Conservation (phyloP, 495 filamentous ascomycete genomes). For the Penicillium goetzii region DNA sequence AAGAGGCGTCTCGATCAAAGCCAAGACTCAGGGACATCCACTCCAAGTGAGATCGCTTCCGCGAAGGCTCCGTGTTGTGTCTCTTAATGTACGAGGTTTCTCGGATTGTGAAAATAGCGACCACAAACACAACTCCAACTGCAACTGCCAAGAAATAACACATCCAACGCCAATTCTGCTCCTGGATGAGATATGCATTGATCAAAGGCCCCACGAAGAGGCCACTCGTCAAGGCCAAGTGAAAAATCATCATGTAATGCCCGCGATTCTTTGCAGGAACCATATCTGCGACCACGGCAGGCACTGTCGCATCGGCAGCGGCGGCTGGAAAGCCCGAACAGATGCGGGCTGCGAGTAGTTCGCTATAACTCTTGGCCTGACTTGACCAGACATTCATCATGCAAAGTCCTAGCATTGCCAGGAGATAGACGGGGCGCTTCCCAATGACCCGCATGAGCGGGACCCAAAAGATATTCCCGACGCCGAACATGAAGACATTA, state of each 20-base stretch:
- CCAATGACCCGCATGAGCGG: constrained; percentile 20
- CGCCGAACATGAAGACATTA: neutral
- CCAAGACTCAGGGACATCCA: constrained; percentile 36
- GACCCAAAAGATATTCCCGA: neutral
- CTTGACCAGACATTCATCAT: constrained; percentile 41
- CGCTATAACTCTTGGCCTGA: constrained; percentile 28
- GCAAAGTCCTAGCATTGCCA: constrained; percentile 29
- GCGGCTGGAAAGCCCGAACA: constrained; percentile 34
- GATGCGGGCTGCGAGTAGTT: constrained; percentile 37
- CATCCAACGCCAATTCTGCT: constrained; percentile 40
- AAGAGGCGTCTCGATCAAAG: constrained; percentile 34
- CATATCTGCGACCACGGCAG: constrained; percentile 38
- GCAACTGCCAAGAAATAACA: constrained; percentile 37
- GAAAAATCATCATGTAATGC: constrained; percentile 43
- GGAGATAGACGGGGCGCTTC: constrained; percentile 38
- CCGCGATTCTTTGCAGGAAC: constrained; percentile 38
- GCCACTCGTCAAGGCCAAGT: constrained; percentile 35
- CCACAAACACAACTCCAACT: constrained; percentile 20
- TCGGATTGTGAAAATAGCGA: constrained; percentile 33
- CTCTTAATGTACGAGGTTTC: constrained; percentile 31
- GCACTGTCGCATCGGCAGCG: constrained; percentile 39
- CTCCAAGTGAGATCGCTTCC: constrained; percentile 23
- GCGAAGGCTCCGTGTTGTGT: neutral
- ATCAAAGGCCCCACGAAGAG: constrained; percentile 40
- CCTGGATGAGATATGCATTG: constrained; percentile 38